Evolutionary conservation across 2,329 filamentous ascomycete genomes (phyloP).

Genomic region (Calonectria honghensis): DNA sequence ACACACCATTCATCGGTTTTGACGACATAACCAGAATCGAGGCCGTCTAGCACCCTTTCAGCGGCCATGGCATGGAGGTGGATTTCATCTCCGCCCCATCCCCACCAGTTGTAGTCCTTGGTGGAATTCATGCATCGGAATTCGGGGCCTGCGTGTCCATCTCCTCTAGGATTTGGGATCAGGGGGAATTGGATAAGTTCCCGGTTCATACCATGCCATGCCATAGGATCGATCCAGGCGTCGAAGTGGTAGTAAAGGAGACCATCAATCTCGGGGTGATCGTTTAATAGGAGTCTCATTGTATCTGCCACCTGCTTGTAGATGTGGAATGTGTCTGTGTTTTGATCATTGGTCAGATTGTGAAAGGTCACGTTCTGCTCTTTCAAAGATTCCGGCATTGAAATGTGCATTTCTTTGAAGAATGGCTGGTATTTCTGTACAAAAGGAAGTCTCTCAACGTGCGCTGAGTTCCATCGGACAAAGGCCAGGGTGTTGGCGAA

Average conservation of each 20-base stretch:
- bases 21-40: neutral
- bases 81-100: slow-evolving; percentile 2
- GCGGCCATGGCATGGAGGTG: slow-evolving; percentile 8
- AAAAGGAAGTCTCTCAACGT: neutral
- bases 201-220: neutral
- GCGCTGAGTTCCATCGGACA: neutral
- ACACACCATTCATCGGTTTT: slow-evolving; percentile 2
- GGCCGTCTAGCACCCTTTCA: neutral
- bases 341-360: slow-evolving; percentile 17
- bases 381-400: neutral
- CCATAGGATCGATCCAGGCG: neutral
- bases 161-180: neutral
- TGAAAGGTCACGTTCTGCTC: neutral
- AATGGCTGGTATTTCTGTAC: slow-evolving; percentile 3
- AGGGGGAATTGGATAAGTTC: neutral
- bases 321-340: slow-evolving; percentile 2
- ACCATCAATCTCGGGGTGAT: neutral
- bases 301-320: slow-evolving; percentile 6
- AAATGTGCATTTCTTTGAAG: slow-evolving; percentile 5
- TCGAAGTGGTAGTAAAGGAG: slow-evolving; percentile 9
- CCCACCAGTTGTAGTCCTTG: slow-evolving; percentile 11
- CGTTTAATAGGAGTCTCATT: neutral
- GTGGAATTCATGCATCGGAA: slow-evolving; percentile 5
- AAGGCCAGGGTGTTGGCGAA: neutral
- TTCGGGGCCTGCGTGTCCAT: neutral